Evolutionary conservation across 192 early-diverging fungal genomes (phyloP).

Genomic region (Coemansia sp.): DNA sequence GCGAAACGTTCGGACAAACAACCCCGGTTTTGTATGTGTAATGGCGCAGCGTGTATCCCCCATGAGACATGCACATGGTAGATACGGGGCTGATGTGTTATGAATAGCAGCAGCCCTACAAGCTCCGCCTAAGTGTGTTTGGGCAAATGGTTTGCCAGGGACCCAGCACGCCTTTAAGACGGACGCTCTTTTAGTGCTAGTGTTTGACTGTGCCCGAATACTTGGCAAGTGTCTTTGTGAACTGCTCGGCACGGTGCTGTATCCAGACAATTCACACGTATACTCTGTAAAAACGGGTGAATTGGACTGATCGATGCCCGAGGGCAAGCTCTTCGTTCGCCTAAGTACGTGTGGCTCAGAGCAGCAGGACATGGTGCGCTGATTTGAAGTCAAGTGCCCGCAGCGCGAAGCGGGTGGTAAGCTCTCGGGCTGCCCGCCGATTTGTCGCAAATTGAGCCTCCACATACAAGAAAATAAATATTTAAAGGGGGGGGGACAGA

Average conservation of each 20-base stretch:
- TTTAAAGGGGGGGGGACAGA: background rate
- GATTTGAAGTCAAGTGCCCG: background rate
- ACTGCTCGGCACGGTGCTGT: slow-evolving; percentile 1
- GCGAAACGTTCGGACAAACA: background rate
- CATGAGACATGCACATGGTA: background rate
- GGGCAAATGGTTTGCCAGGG: background rate
- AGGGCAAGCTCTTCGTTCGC: slow-evolving; percentile 7
- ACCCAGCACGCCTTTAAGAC: background rate
- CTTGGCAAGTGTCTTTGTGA: background rate
- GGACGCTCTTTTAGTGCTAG: background rate
- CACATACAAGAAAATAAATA: slow-evolving; percentile 11
- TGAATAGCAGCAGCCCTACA: background rate
- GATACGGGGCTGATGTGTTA: background rate
- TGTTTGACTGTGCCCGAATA: background rate
- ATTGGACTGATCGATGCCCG: background rate
- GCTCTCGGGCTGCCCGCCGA: slow-evolving; percentile 23
- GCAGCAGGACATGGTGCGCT: background rate
- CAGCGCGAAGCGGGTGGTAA: background rate
- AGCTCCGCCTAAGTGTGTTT: background rate
- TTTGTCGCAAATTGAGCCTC: slow-evolving; percentile 22
- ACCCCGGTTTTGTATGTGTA: background rate
- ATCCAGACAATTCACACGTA: background rate
- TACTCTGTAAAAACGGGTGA: background rate
- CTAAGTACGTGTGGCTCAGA: slow-evolving; percentile 1
- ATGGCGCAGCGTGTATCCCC: background rate